Base-by-base conservation (phyloP, 2,329 filamentous ascomycete species). In the Celoporthe dispersa region DNA sequence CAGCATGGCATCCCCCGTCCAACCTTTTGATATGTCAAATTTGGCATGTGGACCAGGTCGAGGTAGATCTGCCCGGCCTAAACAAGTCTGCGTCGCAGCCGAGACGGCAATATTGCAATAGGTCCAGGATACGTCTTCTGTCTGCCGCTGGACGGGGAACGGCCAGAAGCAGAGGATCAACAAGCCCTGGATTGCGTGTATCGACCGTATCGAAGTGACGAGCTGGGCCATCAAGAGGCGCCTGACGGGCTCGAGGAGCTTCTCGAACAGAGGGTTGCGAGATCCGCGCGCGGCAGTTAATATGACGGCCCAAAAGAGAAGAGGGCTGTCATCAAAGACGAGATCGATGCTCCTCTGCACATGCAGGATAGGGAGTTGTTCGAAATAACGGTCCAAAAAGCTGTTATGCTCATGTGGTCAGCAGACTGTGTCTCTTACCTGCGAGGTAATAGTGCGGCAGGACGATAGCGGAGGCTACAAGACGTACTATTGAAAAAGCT, bases 41-140 rank as follows among this genome's bases (percentile, higher is more conserved):
- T 60, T 60, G 7, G 7, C 31, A 37, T 60, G 33, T 16, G 57
- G 31, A 22, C 57, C 57, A 1, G 57, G 2, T n/a, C 57, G 57
- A 35, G 57, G 57, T 25, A 60, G 33, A 60, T 60, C 57, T 12
- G 57, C 57, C 31, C 57, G 33, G 19, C 33, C 57, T 33, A 60
- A 12, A n/a, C 57, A 60, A 5, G 16, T 60, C 57, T 60, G 57
- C 33, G 37, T 60, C 8, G 57, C 57, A 19, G 57, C 57, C 57
- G 57, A 37, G 14, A 60, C 57, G 16, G 57, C 57, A 16, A 60
- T 37, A 9, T 19, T 60, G 57, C 57, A 60, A 60, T 60, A 60
- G 19, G 57, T 60, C 57, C 57, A 60, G 16, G 57, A 60, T n/a
- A 33, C 31, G 22, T 60, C 57, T 60, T 60, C 33, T 6, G 33